A percentile compares a stretch with the other conserved stretches of the same genome.
These are phyloP conservation scores for Hypoxylon subgilvum DNA, from an alignment of 495 filamentous ascomycete genomes.

Conservation along the genomic window DNA sequence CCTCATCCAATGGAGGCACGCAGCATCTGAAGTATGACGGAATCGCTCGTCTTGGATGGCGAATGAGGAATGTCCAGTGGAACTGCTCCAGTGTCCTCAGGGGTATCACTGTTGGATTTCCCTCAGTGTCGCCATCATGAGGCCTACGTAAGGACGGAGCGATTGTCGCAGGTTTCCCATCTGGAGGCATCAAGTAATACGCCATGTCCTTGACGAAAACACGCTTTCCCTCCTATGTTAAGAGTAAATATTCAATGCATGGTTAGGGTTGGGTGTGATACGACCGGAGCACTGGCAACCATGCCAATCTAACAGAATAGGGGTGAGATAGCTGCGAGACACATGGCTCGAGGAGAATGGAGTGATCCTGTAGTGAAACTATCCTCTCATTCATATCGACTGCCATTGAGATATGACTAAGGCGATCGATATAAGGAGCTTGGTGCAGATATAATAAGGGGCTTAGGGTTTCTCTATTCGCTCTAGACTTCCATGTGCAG, in stretches of 20 bases:
- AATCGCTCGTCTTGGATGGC: conserved; percentile 84
- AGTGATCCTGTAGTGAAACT: no score
- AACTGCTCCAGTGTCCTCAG: conserved; percentile 69
- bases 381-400: no score
- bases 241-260: conserved; percentile 17
- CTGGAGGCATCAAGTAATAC: conserved; percentile 82
- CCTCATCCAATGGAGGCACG: conserved; percentile 78
- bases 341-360: no score
- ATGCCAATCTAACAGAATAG: neutral
- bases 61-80: conserved; percentile 97
- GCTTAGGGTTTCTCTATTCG: neutral
- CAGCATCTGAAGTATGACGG: conserved; percentile 95
- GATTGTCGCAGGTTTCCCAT: conserved; percentile 67
- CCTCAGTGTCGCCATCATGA: conserved; percentile 54
- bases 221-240: conserved; percentile 68
- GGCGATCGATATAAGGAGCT: no score
- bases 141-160: conserved; percentile 76
- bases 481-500: no score
- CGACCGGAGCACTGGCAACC: neutral
- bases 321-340: neutral
- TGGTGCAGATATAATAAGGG: neutral
- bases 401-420: neutral
- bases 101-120: conserved; percentile 87
- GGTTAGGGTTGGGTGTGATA: conserved; percentile 3
- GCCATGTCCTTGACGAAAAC: conserved; percentile 98